phyloP scores from a whole-genome alignment of 2,329 filamentous ascomycete genomes.

The Teratosphaeria pseudoeucalypti region DNA sequence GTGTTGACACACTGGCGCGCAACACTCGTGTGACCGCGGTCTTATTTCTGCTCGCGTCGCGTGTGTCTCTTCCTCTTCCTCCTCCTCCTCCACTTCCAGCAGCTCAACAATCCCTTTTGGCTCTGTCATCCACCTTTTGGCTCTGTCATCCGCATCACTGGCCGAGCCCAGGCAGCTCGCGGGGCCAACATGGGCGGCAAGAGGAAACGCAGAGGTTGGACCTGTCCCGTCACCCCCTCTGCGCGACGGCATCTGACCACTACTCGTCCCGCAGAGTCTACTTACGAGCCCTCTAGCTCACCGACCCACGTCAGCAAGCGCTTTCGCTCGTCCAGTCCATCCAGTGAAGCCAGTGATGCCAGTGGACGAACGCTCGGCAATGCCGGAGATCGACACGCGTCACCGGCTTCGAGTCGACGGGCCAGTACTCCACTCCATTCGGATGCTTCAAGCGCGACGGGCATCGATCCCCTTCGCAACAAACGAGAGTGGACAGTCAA shows the following conservation, averaged over 20 bases:
- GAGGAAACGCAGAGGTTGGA: not conserved
- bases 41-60: not conserved
- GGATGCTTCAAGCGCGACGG: not conserved
- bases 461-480: not conserved
- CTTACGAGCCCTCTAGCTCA: not conserved
- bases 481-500: not conserved
- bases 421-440: not conserved
- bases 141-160: not conserved
- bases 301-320: not conserved
- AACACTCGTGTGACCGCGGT: not conserved
- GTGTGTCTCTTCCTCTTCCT: not conserved
- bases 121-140: not conserved
- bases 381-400: not conserved
- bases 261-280: not conserved
- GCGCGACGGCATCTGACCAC: not conserved
- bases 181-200: not conserved
- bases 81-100: not conserved
- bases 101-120: not conserved
- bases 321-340: not conserved
- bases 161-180: not conserved
- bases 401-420: not conserved
- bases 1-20: not conserved
- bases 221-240: not conserved
- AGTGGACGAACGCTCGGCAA: not conserved
- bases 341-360: too few relatives aligned